Conservation (phyloP, 768 basidiomycete species). For the Collybia mongolica region DNA sequence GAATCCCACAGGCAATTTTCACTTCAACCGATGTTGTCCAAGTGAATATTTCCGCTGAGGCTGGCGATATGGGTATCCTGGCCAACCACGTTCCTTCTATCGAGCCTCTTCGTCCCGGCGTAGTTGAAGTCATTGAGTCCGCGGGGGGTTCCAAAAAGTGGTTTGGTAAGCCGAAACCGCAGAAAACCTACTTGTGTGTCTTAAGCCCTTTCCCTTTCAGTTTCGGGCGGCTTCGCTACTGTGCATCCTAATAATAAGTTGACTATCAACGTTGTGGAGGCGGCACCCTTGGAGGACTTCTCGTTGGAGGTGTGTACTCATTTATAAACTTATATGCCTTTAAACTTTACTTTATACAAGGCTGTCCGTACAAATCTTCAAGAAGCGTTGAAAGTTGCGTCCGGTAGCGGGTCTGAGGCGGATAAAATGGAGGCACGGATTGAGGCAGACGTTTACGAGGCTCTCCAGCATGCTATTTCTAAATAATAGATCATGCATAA, state of each 20-base stretch:
- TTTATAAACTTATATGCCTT: background rate
- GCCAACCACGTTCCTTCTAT: slow-evolving; percentile 99
- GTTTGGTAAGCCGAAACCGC: slow-evolving; percentile 70
- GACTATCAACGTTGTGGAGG: slow-evolving; percentile 97
- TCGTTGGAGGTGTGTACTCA: slow-evolving; percentile 72
- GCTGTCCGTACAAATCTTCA: slow-evolving; percentile 86
- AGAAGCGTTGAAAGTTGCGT: slow-evolving; percentile 80
- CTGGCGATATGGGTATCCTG: slow-evolving; percentile 99
- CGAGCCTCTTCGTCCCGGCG: slow-evolving; percentile 90
- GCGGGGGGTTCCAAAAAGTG: slow-evolving; percentile 84
- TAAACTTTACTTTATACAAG: slow-evolving; percentile 37
- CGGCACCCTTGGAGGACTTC: slow-evolving; percentile 87
- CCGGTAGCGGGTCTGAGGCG: slow-evolving; percentile 85
- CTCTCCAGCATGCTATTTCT: slow-evolving; percentile 82
- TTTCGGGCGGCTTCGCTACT: slow-evolving; percentile 95
- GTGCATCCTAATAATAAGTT: slow-evolving; percentile 97
- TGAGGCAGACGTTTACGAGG: slow-evolving; percentile 96
- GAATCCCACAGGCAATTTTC: slow-evolving; percentile 72
- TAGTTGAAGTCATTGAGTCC: slow-evolving; percentile 91
- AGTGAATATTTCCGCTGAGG: slow-evolving; percentile 91
- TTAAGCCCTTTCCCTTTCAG: slow-evolving; percentile 38
- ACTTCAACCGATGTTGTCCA: slow-evolving; percentile 89
- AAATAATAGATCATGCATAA: slow-evolving; percentile 13
- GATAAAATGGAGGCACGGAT: slow-evolving; percentile 92
- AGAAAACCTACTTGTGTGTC: background rate